Evolutionary conservation across 2,329 filamentous ascomycete genomes (phyloP).

Genomic region (Zasmidium citrigriseum): DNA sequence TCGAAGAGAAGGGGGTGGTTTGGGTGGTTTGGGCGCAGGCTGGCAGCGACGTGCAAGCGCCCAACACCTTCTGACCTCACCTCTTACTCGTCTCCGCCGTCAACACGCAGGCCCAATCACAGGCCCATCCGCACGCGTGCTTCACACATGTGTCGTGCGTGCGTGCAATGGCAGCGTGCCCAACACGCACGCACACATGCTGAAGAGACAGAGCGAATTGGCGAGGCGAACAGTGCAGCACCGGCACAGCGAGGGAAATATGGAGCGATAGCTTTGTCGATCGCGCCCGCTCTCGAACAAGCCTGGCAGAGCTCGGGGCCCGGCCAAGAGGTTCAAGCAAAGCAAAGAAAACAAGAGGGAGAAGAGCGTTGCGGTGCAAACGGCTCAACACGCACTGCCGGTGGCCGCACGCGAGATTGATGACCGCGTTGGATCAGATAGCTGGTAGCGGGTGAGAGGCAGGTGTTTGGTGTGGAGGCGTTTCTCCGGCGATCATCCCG

Average conservation of each 20-base stretch:
- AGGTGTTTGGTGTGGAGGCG: not conserved
- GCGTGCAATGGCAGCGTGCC: not conserved
- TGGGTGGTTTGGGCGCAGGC: not conserved
- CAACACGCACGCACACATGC: not conserved
- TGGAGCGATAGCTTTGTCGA: not conserved
- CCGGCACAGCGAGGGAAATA: not conserved
- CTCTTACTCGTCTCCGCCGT: too few relatives aligned
- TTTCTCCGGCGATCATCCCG: not conserved
- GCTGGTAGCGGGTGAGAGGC: too few relatives aligned
- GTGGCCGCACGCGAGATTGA: not conserved
- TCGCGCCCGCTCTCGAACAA: conserved; percentile 1
- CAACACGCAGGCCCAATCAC: too few relatives aligned
- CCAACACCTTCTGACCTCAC: not conserved
- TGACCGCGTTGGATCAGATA: too few relatives aligned
- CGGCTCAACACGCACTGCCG: not conserved
- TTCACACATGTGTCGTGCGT: not conserved
- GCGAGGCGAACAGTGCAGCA: not conserved
- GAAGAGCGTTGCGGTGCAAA: not conserved
- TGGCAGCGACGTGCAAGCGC: not conserved
- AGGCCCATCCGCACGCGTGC: not conserved
- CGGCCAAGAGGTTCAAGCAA: not conserved
- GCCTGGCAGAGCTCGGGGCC: not conserved
- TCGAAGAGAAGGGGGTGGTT: not conserved
- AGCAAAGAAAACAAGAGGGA: not conserved
- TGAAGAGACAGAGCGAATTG: not conserved